Evolutionary conservation across 169 alveolate genomes (phyloP), one percentile per base, ranked within the genome.

Genomic region (Haemoproteus tartakovskyi): DNA sequence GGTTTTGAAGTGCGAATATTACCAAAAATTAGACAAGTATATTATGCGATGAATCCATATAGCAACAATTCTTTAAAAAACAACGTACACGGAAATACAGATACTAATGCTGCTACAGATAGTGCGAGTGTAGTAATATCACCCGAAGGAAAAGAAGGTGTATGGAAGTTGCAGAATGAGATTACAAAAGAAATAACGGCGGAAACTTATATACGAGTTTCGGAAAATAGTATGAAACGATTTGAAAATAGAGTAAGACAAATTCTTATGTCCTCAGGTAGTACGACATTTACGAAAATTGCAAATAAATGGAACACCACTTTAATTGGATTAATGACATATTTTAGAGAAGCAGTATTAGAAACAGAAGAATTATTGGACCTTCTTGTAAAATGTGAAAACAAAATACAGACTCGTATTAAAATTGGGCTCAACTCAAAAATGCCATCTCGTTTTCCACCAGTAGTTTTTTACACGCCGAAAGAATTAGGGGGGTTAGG

Each of bases 391-490:
- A 97, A 96, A 85, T 95, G 99, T 79, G 99, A 96, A 87, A 96
- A 96, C 86, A 96, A 96, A 88, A 97, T 98, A 16, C 99, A 98
- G 90, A 98, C 99, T 1, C 93, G 99, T 46, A 98, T 98, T 50
- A 98, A 98, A 90, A 97, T 98, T 52, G 99, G 99, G 1, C 88
- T 98, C 52, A 98, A 98, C 88, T 96, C 99, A 29, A 98, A 98
- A 88, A 98, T 98, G 99, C 99, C 99, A 37, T 92, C 99, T 29
- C 92, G 99, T 26, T 98, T 98, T 95, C 99, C 99, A 2, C 99
- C 99, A 0, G 99, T 98, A 26, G 99, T 98, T 12, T 98, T 98
- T 89, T 98, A 98, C 89, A 98, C 99, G 8, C 99, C 99, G 19
- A 97, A 98, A 90, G 99, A 98, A 88, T 91, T 98, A 74, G 99